Conservation (phyloP, 805 yeast species). For the Starmera amethionina region DNA sequence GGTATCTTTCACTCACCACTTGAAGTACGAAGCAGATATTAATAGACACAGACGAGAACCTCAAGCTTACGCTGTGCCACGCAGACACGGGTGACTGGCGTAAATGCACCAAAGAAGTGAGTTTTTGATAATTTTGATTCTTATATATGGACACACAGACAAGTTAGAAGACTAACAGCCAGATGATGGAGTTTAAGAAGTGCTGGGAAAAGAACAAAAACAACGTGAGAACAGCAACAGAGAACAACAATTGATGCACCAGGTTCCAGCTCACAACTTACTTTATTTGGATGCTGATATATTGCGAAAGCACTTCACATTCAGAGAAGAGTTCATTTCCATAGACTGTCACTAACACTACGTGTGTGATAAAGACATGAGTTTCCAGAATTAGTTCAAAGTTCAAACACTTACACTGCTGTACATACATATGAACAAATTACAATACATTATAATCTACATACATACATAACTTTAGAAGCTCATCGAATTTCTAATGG, state of each 20-base stretch:
- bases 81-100: slow-evolving; percentile 83
- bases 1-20: slow-evolving; percentile 13
- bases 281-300: too few species aligned
- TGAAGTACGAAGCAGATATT: not conserved
- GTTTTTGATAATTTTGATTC: slow-evolving; percentile 16
- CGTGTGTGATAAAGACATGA: too few species aligned
- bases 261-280: too few species aligned
- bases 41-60: slow-evolving; percentile 45
- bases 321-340: too few species aligned
- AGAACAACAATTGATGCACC: slow-evolving; percentile 14
- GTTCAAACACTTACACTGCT: too few species aligned
- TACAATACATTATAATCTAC: too few species aligned
- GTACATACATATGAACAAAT: too few species aligned
- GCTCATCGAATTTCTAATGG: too few species aligned
- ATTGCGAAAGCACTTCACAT: too few species aligned
- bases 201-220: slow-evolving; percentile 33
- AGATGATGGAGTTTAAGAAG: slow-evolving; percentile 32
- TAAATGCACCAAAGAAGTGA: slow-evolving; percentile 52
- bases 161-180: slow-evolving; percentile 1
- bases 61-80: slow-evolving; percentile 63
- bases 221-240: slow-evolving; percentile 27
- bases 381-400: too few species aligned
- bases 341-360: too few species aligned
- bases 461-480: too few species aligned
- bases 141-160: not conserved